These are phyloP conservation scores for Acanthamoeba healyi DNA, from an alignment of 208 protist species.

Conservation along the genomic window DNA sequence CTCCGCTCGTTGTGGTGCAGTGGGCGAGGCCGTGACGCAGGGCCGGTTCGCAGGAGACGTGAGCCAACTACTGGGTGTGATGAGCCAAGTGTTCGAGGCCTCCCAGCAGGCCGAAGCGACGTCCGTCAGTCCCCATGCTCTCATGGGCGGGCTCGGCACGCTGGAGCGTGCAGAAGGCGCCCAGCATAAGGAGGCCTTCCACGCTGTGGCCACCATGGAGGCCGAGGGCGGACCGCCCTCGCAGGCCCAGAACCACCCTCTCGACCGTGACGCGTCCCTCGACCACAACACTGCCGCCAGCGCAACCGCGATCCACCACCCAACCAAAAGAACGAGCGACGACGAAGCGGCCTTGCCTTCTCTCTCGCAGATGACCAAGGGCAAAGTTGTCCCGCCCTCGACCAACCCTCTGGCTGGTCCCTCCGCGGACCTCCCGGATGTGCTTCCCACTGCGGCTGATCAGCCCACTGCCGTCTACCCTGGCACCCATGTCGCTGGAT, in stretches of 20 bases:
- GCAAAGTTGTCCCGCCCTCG: constrained; percentile 31
- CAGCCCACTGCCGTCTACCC: neutral
- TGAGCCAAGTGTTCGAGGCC: neutral
- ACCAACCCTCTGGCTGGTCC: neutral
- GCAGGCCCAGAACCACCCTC: neutral
- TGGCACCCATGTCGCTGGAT: neutral
- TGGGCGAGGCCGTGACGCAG: neutral
- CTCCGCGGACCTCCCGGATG: constrained; percentile 11
- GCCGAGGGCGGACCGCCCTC: neutral
- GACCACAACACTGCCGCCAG: too few species aligned
- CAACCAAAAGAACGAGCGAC: neutral
- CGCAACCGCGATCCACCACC: too few species aligned
- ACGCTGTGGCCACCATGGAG: neutral
- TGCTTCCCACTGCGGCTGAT: neutral
- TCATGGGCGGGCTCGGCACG: neutral
- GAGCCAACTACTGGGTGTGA: neutral
- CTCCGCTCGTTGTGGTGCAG: neutral
- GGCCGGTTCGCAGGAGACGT: neutral
- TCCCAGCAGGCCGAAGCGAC: neutral
- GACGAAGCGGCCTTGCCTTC: neutral
- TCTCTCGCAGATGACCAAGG: constrained; percentile 27
- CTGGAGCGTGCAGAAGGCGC: neutral
- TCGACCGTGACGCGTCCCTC: too few species aligned
- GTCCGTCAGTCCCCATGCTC: too few species aligned
- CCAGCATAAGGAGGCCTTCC: neutral